A percentile compares a stretch with the other conserved stretches of the same genome.
These are phyloP conservation scores for Cnidoscolus chayamansa DNA, from an alignment of 441 rosid species.

Conservation along the genomic window DNA sequence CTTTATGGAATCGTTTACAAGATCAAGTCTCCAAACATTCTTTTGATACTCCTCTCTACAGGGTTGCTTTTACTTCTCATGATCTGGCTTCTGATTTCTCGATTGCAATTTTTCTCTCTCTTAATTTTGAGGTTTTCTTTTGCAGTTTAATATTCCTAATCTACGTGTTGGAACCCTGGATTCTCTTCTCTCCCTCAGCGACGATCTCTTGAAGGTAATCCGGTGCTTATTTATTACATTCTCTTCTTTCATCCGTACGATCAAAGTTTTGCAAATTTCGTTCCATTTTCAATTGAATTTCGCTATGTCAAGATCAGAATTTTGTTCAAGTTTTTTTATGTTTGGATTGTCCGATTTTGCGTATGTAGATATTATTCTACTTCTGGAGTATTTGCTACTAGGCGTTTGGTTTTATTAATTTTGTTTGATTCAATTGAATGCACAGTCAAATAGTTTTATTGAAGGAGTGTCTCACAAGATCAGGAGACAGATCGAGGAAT, in stretches of 20 bases:
- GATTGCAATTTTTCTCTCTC: conserved; percentile 6
- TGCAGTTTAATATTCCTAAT: conserved; percentile 88
- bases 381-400: neutral
- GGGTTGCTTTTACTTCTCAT: conserved; percentile 43
- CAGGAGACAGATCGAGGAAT: conserved; percentile 94
- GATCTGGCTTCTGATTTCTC: conserved; percentile 9
- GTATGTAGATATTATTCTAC: neutral
- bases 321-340: neutral
- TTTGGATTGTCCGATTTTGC: neutral
- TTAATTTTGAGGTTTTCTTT: conserved; percentile 2
- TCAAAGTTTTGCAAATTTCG: neutral
- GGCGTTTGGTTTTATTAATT: neutral
- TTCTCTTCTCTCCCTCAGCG: conserved; percentile 91
- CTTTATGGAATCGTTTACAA: conserved; percentile 73
- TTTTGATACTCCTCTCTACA: conserved; percentile 92
- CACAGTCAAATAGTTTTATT: conserved; percentile 82
- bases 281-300: neutral
- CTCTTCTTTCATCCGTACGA: neutral
- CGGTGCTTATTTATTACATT: neutral
- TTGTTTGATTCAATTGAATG: conserved; percentile 10
- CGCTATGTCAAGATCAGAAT: neutral
- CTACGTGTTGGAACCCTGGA: conserved; percentile 98
- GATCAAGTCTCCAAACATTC: conserved; percentile 94
- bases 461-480: conserved; percentile 95
- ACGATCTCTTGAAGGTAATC: conserved; percentile 85